Base-by-base conservation (phyloP, 495 filamentous ascomycete genomes). In the Xanthoparmelia taractica region DNA sequence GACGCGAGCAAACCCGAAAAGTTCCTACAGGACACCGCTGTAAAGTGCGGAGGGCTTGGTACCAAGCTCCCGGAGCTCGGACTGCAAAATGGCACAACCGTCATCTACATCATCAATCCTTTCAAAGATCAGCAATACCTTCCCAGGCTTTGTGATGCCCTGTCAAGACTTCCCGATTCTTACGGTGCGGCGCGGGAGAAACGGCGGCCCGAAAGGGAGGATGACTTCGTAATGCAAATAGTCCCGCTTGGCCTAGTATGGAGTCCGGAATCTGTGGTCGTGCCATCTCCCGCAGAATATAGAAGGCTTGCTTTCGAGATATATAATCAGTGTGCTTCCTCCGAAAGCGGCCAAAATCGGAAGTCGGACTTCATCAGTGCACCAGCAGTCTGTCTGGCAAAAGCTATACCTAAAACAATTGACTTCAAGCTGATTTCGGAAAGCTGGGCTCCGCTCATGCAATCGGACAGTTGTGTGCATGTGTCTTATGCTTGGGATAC, bases 61-160 rank as follows among this genome's bases (percentile, higher is more conserved):
- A 50, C 33, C 29, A 52, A 56, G 17, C 52, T 70, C 20, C 37
- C 57, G 3, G 25, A 56, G 5, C 34, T 57, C 6, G 40, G 58
- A n/a, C 34, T 43, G 13, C 77, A 72, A 48, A 73, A 78, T n/a
- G 76, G 79, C 50, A 92, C 89, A 61, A 84, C 89, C 56, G 90
- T 97, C 23, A 77, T 97, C n/a, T 96, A 91, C 70, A 86, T 96
- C 47, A 76, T 96, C 54, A 91, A 97, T 69, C 85, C 87, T 0
- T 88, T 90, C 45, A 76, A 83, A 8, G 76, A 83, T 58, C 76
- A 85, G 20, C 77, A 79, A 34, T 82, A 86, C 17, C 77, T 92
- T 17, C 85, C 90, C 29, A 84, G 91, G 66, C 83, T 93, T 12
- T 96, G 90, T 68, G 80, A 84, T 15, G 88, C 86, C 23, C 96